phyloP scores from a whole-genome alignment of 345 rosid genomes.

The Sisymbrium irio region DNA sequence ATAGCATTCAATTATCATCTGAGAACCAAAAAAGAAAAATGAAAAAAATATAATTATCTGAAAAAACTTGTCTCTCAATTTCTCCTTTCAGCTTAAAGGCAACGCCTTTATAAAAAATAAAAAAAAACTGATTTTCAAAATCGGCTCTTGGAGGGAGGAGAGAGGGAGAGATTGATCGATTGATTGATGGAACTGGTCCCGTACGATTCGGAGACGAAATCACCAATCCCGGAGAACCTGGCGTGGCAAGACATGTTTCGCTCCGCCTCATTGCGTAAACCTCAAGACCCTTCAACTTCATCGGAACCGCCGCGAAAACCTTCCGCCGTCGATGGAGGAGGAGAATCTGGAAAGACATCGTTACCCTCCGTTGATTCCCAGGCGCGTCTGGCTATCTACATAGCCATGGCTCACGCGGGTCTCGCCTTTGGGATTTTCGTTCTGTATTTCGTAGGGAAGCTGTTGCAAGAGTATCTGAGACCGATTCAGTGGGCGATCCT shows the following conservation, averaged over 20 bases:
- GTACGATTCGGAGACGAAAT: conserved; percentile 54
- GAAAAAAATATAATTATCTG: neutral
- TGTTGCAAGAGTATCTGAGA: conserved; percentile 77
- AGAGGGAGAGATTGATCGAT: conserved; percentile 10
- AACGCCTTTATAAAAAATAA: neutral
- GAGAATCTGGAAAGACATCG: conserved; percentile 29
- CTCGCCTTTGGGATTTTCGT: conserved; percentile 66
- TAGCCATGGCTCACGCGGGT: conserved; percentile 98
- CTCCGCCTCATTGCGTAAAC: conserved; percentile 73
- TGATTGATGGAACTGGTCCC: conserved; percentile 77
- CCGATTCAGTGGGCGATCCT: conserved; percentile 96
- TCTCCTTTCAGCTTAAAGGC: conserved; percentile 12
- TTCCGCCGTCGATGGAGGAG: neutral
- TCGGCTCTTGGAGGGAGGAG: conserved; percentile 6
- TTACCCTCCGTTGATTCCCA: conserved; percentile 62
- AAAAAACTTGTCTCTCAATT: neutral
- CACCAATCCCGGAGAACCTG: conserved; percentile 41
- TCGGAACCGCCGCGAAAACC: conserved; percentile 15
- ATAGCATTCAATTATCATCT: conserved; percentile 27
- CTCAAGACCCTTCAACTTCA: conserved; percentile 44
- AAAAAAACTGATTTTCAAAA: conserved; percentile 8
- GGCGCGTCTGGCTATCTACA: conserved; percentile 85
- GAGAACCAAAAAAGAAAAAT: neutral
- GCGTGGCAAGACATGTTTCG: conserved; percentile 98
- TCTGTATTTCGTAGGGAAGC: conserved; percentile 65